Conservation (phyloP, 1,139 yeast genomes). For the Pichia sp. region DNA sequence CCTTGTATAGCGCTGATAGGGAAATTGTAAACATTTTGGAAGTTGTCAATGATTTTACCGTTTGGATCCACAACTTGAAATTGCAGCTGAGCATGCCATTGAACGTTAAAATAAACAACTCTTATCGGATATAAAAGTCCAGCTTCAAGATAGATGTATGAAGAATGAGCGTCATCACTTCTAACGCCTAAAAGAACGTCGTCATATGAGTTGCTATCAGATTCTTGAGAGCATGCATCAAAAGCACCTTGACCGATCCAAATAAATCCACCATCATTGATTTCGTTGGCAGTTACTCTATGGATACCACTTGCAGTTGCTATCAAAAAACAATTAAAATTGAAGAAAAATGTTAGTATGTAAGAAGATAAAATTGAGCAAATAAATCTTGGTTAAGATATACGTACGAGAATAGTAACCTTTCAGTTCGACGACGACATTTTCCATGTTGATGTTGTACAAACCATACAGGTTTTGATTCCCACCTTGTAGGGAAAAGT, state of each 20-base stretch:
- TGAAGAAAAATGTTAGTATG: background rate
- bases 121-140: conserved; percentile 31
- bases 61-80: conserved; percentile 19
- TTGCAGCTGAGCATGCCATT: conserved; percentile 11
- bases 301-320: conserved; percentile 11
- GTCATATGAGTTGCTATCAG: conserved; percentile 1
- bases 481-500: background rate
- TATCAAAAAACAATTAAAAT: background rate
- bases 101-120: conserved; percentile 23
- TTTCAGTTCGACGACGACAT: conserved; percentile 26
- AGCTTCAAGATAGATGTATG: conserved; percentile 20
- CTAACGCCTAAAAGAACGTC: conserved; percentile 13
- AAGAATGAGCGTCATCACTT: conserved; percentile 10
- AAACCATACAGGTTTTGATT: background rate
- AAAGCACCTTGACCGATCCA: conserved; percentile 29
- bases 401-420: conserved; percentile 19
- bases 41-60: conserved; percentile 14
- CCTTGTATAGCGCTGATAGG: background rate
- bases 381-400: background rate
- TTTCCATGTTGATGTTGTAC: conserved; percentile 20
- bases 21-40: conserved; percentile 12
- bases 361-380: background rate
- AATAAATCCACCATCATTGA: conserved; percentile 6
- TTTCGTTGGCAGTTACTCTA: conserved; percentile 1
- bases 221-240: conserved; percentile 25